Conservation (phyloP, 2,329 filamentous ascomycete genomes). For the Aspergillus quadrilineatus region DNA sequence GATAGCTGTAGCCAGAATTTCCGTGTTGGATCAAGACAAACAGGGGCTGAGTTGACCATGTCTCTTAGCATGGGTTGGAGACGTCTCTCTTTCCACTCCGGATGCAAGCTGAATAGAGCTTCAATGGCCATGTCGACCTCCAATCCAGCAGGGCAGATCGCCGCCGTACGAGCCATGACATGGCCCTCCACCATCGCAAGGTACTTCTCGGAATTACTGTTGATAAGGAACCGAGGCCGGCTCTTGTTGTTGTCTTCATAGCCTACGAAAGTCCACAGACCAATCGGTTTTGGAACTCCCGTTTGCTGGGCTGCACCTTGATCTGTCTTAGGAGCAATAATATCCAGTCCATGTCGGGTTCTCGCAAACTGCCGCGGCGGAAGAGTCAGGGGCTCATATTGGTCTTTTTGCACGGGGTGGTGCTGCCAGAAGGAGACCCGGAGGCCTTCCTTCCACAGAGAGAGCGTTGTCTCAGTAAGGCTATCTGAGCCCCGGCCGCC, state of each 20-base stretch:
- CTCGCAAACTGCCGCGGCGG: constrained; percentile 49
- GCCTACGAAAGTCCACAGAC: constrained; percentile 6
- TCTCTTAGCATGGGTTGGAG: constrained; percentile 28
- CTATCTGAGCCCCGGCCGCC: constrained; percentile 1
- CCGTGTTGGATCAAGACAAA: constrained; percentile 32
- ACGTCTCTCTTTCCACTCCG: constrained; percentile 21
- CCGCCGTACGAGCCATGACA: constrained; percentile 40
- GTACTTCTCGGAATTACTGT: constrained; percentile 39
- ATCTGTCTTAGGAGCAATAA: constrained; percentile 14
- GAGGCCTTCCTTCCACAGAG: constrained; percentile 45
- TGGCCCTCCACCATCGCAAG: constrained; percentile 38
- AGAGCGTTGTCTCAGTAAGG: constrained; percentile 29
- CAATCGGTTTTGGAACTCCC: constrained; percentile 24
- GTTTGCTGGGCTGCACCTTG: constrained; percentile 10
- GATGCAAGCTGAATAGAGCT: constrained; percentile 32
- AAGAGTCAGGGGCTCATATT: constrained; percentile 30
- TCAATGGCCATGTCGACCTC: constrained; percentile 39
- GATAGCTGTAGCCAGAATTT: constrained; percentile 29
- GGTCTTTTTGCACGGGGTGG: constrained; percentile 27
- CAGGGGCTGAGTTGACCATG: constrained; percentile 31
- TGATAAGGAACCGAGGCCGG: constrained; percentile 43
- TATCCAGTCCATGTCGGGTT: constrained; percentile 21
- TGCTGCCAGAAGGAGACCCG: constrained; percentile 42
- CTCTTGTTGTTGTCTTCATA: constrained; percentile 24
- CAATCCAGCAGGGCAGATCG: constrained; percentile 43